Evolutionary conservation across 108 stramenopile species (phyloP).

Genomic region (Nannochloropsis gaditana): DNA sequence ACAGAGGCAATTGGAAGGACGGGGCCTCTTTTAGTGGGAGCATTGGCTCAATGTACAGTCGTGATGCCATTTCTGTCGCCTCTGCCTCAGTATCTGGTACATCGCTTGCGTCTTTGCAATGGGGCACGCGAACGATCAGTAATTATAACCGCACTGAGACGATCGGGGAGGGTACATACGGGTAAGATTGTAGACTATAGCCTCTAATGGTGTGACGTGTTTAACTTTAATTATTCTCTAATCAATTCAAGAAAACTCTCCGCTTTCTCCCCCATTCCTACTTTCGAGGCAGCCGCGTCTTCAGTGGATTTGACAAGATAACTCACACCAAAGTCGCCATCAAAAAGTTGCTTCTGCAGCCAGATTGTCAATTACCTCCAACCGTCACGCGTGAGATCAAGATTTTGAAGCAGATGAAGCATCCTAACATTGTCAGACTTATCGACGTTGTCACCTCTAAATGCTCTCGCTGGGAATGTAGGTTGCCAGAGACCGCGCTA

Average conservation of each 20-base stretch:
- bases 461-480: constrained; percentile 20
- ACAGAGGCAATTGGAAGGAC: too few relatives aligned
- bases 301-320: not conserved
- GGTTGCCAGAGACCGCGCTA: not conserved
- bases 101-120: not conserved
- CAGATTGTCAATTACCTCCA: not conserved
- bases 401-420: constrained; percentile 9
- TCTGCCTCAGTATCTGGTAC: too few relatives aligned
- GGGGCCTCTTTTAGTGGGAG: too few relatives aligned
- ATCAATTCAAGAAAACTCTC: too few relatives aligned
- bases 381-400: constrained; percentile 11
- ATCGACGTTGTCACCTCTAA: constrained; percentile 3
- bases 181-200: not conserved
- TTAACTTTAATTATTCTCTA: not conserved
- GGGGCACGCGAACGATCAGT: constrained; percentile 16
- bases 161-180: not conserved
- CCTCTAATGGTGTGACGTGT: not conserved
- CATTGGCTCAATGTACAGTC: too few relatives aligned
- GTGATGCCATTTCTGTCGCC: too few relatives aligned
- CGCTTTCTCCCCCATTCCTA: not conserved
- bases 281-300: not conserved
- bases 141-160: constrained; percentile 15
- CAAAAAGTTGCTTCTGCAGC: not conserved
- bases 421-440: constrained; percentile 20
- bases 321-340: not conserved